These are phyloP conservation scores for Citrus medica DNA, from an alignment of 345 rosid genomes.

Conservation along the genomic window DNA sequence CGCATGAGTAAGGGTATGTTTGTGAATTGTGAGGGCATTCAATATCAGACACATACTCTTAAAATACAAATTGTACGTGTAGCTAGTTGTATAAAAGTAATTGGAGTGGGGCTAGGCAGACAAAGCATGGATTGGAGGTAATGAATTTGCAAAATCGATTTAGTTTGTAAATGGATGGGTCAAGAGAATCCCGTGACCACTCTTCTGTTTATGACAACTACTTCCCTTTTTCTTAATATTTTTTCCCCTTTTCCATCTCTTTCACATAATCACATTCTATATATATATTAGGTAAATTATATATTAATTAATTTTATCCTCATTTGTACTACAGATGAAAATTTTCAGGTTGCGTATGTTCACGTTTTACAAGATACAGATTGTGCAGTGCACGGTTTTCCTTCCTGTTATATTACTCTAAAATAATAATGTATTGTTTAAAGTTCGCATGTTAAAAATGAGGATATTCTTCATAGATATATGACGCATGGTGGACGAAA, in stretches of 20 bases:
- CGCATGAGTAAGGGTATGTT: no score
- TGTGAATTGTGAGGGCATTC: no score
- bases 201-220: slow-evolving; percentile 23
- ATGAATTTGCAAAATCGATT: no score
- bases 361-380: no score
- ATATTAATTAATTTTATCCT: no score
- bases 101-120: slow-evolving; percentile 25
- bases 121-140: not conserved
- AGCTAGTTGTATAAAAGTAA: slow-evolving; percentile 9
- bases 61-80: not conserved
- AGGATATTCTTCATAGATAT: not conserved
- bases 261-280: not conserved
- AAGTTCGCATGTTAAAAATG: not conserved
- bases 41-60: no score
- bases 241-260: slow-evolving; percentile 11
- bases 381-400: no score
- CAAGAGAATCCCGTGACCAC: slow-evolving; percentile 68
- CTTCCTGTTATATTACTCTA: no score
- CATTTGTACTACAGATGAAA: no score
- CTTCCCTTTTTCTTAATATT: not conserved
- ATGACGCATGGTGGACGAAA: no score
- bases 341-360: no score
- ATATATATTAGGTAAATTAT: not conserved
- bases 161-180: slow-evolving; percentile 9
- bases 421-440: no score